These are phyloP conservation scores for Penicillium silybi DNA, from an alignment of 495 filamentous ascomycete genomes.

Conservation along the genomic window DNA sequence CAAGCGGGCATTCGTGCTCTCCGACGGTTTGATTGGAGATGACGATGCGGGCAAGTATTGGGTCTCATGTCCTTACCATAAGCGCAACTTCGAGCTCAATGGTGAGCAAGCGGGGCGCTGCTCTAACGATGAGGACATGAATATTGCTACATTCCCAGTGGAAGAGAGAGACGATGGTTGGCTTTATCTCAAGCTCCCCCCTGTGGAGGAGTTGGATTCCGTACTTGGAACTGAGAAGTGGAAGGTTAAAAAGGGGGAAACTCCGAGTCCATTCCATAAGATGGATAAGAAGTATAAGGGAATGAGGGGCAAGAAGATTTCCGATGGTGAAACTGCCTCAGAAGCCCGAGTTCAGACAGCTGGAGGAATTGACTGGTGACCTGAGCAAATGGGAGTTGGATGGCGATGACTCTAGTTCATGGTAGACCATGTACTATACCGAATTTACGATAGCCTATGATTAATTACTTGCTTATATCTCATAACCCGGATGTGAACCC, in stretches of 20 bases:
- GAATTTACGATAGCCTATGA: background rate
- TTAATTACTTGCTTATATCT: background rate
- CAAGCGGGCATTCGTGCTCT: constrained; percentile 87
- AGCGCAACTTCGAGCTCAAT: constrained; percentile 81
- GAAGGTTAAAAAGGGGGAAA: constrained; percentile 76
- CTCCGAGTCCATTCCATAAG: constrained; percentile 58
- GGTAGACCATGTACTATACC: background rate
- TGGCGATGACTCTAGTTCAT: background rate
- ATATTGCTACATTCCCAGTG: constrained; percentile 80
- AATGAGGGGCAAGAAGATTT: constrained; percentile 54
- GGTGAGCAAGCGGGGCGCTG: constrained; percentile 68
- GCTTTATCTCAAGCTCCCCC: constrained; percentile 84
- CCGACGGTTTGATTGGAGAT: constrained; percentile 85
- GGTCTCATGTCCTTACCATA: constrained; percentile 90
- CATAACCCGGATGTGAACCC: background rate
- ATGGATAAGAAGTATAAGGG: constrained; percentile 63
- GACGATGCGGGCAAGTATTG: constrained; percentile 62
- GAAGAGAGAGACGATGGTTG: constrained; percentile 76
- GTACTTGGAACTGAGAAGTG: constrained; percentile 78
- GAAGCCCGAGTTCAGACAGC: constrained; percentile 40
- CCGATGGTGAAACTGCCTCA: constrained; percentile 44
- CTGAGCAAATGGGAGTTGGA: background rate
- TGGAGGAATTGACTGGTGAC: constrained; percentile 67
- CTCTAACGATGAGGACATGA: constrained; percentile 70
- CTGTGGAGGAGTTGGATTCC: constrained; percentile 78